Base-by-base conservation (phyloP, 23 red algal species). In the Agarophyton chilense region DNA sequence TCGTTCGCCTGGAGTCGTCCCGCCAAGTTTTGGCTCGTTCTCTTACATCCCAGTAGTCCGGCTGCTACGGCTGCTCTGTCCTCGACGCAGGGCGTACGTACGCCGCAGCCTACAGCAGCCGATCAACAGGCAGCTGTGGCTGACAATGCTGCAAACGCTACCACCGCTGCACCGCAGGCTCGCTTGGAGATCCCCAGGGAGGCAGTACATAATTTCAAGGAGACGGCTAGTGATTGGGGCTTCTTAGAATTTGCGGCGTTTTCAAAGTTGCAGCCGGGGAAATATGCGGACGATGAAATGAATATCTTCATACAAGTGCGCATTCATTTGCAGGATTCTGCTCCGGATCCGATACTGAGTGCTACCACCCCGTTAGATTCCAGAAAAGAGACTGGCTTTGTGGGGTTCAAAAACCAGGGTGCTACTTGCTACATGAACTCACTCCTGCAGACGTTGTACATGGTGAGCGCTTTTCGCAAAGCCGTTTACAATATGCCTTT, bases 381-480 rank as follows among this genome's bases (percentile, higher is more conserved):
- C 40, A 52, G 93, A 46, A 93, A 93, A 67, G 89, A 95, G 55
- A 98, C 96, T 0, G 96, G 96, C 21, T 98, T 93, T 91, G 94
- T 96, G 44, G 96, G 96, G 19, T 87, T 98, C 21, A 98, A 95
- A 74, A 98, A 98, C 75, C 96, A 98, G 57, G 96, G 96, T 22
- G 96, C 96, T 21, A 98, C 96, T 7, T 98, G 96, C 75, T 98
- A 98, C 87, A 92, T 98, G 93, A 98, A 98, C 83, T 98, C 96
- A 10, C 77, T 98, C 24, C 29, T 98, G 13, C 96, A 98, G 81
- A 98, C 96, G 31, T 81, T 98, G 55, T 98, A 92, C 64, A 90
- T 81, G 83, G 77, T 98, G 19, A 92, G 93, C 39, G 92, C 90
- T 10, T 98, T 98, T 62, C 88, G 96, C 62, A 81, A 92, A n/a